Evolutionary conservation across 768 basidiomycete genomes (phyloP), one percentile per base, ranked within the genome.

Genomic region (Pulveroboletus ravenelii): DNA sequence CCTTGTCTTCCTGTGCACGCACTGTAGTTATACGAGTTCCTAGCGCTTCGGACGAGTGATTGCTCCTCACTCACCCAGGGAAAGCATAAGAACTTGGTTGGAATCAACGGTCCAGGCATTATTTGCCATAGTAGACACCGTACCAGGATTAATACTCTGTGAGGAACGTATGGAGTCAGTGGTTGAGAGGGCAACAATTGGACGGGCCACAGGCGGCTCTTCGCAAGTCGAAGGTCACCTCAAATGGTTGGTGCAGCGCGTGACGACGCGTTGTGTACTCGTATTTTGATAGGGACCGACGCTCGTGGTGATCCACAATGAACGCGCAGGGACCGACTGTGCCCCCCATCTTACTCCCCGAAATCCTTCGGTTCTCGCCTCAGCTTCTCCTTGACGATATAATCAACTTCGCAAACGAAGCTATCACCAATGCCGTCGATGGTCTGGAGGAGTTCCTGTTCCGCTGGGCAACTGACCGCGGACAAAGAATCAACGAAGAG

Each of bases 321-420:
- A 62, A 41, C 40, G 60, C 57, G 42, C 65, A 65, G 38, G 61
- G 57, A 35, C 63, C 65, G 10, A 60, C 62, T 9, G 61, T 65
- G 13, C 62, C 62, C n/a, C 39, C 63, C 20, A 3, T 55, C 40
- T 15, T 65, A 13, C 62, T 65, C 17, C 62, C 62, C 10, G 64
- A 93, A 67, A 79, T 89, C 13, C 78, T 93, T 3, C 87, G 88
- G 0, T 93, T 92, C 60, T 83, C 88, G 0, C 91, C 90, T 0
- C 87, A 93, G 57, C 78, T 87, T 17, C 72, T 94, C 4, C 82
- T 93, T 1, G 90, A 93, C 68, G 88, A 93, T 55, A 84, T 93
- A 41, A 84, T 91, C 57, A 89, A 92, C 70, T 81, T 82, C 53
- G 83, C 87, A 0, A 86, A 91, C 58, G 82, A 89, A 52, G 81